A percentile compares a stretch with the other conserved stretches of the same genome.
These are phyloP conservation scores for Diddensiella santjacobensis DNA, from an alignment of 805 yeast genomes.

Conservation along the genomic window DNA sequence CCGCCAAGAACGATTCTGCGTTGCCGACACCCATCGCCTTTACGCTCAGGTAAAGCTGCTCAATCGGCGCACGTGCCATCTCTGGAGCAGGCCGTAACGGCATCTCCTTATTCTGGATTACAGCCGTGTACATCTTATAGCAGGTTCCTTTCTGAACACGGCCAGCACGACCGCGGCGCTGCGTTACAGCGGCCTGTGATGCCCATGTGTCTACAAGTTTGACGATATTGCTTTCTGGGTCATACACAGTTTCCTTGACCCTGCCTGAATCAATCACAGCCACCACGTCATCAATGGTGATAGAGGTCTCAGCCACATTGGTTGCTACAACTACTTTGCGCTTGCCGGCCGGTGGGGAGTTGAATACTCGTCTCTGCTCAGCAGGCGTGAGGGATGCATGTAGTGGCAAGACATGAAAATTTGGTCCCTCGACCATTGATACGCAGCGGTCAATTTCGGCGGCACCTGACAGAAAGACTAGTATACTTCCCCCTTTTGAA, in stretches of 20 bases:
- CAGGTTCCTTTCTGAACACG: conserved; percentile 83
- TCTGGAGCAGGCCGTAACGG: conserved; percentile 79
- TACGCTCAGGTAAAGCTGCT: conserved; percentile 75
- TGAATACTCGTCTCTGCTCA: conserved; percentile 79
- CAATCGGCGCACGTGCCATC: conserved; percentile 77
- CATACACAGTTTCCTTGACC: conserved; percentile 73
- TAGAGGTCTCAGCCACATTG: conserved; percentile 95
- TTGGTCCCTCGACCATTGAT: conserved; percentile 33
- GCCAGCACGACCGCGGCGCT: conserved; percentile 97
- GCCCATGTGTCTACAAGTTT: conserved; percentile 78
- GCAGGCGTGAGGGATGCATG: conserved; percentile 83
- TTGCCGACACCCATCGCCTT: conserved; percentile 82
- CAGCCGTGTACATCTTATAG: conserved; percentile 69
- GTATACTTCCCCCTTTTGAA: conserved; percentile 61
- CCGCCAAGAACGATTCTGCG: conserved; percentile 63
- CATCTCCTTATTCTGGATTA: conserved; percentile 56
- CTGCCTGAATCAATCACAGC: conserved; percentile 87
- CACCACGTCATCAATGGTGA: conserved; percentile 92
- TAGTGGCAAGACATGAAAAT: conserved; percentile 60
- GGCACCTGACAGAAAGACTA: conserved; percentile 86
- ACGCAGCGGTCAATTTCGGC: conserved; percentile 68
- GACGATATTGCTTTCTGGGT: conserved; percentile 62
- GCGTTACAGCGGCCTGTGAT: conserved; percentile 83
- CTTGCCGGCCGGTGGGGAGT: conserved; percentile 45
- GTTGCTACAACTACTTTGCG: conserved; percentile 87